Percentiles rank a stretch among this genome's conserved stretches.
Evolutionary conservation across 192 early-diverging fungal species (phyloP).

Genomic region (Coemansia sp.): DNA sequence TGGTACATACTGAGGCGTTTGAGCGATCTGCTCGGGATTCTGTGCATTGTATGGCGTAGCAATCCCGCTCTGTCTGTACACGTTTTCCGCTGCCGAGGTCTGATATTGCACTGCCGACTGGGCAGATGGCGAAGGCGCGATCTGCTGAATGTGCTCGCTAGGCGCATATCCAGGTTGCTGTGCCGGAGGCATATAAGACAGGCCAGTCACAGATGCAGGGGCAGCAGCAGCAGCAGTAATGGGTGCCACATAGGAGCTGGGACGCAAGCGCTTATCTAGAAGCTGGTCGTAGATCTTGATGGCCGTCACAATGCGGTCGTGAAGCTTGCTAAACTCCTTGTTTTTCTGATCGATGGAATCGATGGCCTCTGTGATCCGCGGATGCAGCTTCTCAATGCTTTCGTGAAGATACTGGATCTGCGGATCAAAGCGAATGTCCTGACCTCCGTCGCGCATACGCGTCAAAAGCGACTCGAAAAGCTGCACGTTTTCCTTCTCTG

Average conservation of each 20-base stretch:
- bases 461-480: slow-evolving; percentile 86
- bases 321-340: slow-evolving; percentile 69
- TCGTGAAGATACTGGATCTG: slow-evolving; percentile 81
- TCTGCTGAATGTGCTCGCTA: slow-evolving; percentile 15
- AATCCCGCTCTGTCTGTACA: slow-evolving; percentile 15
- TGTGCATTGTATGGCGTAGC: slow-evolving; percentile 14
- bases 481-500: slow-evolving; percentile 87
- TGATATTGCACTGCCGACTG: slow-evolving; percentile 26
- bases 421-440: slow-evolving; percentile 69
- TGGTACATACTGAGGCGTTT: slow-evolving; percentile 6
- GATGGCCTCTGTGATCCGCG: slow-evolving; percentile 72
- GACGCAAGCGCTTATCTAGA: slow-evolving; percentile 70
- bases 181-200: slow-evolving; percentile 16
- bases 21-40: slow-evolving; percentile 27
- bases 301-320: slow-evolving; percentile 78
- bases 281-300: slow-evolving; percentile 84
- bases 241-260: slow-evolving; percentile 29
- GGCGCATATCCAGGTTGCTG: slow-evolving; percentile 46
- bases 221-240: slow-evolving; percentile 3
- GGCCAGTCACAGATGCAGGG: slow-evolving; percentile 12
- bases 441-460: slow-evolving; percentile 72
- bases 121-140: slow-evolving; percentile 18
- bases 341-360: slow-evolving; percentile 78
- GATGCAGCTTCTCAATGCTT: slow-evolving; percentile 83
- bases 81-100: slow-evolving; percentile 3